phyloP scores from a whole-genome alignment of 2,329 filamentous ascomycete species.

The Exserohilum turcica region DNA sequence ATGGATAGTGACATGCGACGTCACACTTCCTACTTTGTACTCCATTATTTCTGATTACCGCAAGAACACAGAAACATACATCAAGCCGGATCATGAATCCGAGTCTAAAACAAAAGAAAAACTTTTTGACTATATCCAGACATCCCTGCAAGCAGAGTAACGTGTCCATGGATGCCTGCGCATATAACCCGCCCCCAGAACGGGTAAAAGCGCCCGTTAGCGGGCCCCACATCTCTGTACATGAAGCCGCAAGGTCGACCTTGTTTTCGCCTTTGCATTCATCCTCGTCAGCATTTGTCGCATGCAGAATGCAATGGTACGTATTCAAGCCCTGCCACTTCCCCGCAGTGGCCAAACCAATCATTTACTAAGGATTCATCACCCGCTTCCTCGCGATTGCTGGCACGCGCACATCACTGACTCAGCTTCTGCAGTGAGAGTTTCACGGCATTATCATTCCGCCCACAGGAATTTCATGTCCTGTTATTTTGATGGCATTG shows the following conservation, averaged over 20 bases:
- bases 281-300: background rate
- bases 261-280: background rate
- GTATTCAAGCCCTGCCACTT: too few species aligned
- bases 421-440: constrained; percentile 1
- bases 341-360: background rate
- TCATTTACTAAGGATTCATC: background rate
- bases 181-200: background rate
- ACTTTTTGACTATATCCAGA: too few species aligned
- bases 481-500: background rate
- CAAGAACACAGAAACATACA: too few species aligned
- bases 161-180: background rate
- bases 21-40: too few species aligned
- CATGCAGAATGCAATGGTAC: too few species aligned
- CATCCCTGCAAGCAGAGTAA: background rate
- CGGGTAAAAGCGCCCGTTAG: background rate
- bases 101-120: too few species aligned
- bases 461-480: constrained; percentile 3
- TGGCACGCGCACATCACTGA: constrained; percentile 3
- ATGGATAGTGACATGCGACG: too few species aligned
- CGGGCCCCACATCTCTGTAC: constrained; percentile 1
- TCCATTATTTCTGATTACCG: too few species aligned
- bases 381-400: background rate
- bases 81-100: too few species aligned
- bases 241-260: background rate
- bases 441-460: constrained; percentile 27